Conservation (phyloP, 2,329 filamentous ascomycete genomes). For the Zymoseptoria brevis region DNA sequence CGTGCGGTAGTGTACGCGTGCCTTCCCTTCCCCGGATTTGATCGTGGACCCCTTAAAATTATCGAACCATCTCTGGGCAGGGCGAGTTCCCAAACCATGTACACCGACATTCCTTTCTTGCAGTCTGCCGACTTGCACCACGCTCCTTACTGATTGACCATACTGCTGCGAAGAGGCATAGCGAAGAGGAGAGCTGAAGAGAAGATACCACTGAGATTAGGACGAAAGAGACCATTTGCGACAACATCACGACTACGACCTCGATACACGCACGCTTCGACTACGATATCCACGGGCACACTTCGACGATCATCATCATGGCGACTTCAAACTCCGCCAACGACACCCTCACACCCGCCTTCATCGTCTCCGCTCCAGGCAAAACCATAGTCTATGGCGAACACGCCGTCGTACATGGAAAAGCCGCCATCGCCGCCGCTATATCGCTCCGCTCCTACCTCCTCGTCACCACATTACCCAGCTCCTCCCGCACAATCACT, state of each 20-base stretch:
- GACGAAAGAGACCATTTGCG: background rate
- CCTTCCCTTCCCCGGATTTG: too few species aligned
- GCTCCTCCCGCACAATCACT: slow-evolving; percentile 79
- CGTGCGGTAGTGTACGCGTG: too few species aligned
- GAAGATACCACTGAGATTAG: background rate
- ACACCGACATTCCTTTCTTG: background rate
- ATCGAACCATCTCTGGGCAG: background rate
- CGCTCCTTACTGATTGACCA: background rate
- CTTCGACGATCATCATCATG: background rate
- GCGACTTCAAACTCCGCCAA: background rate
- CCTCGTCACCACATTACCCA: slow-evolving; percentile 87
- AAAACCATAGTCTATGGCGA: slow-evolving; percentile 99
- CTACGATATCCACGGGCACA: background rate
- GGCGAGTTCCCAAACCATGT: background rate
- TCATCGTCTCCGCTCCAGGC: slow-evolving; percentile 96
- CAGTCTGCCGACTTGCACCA: background rate
- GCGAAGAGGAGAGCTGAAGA: background rate
- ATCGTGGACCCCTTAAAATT: background rate
- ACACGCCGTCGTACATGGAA: slow-evolving; percentile 95
- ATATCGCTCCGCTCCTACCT: slow-evolving; percentile 95
- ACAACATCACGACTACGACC: background rate
- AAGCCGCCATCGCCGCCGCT: slow-evolving; percentile 88
- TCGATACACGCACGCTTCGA: background rate
- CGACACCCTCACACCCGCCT: slow-evolving; percentile 63
- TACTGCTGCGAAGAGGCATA: background rate